phyloP scores from a whole-genome alignment of 2,329 filamentous ascomycete species.

The Xylaria sp. region DNA sequence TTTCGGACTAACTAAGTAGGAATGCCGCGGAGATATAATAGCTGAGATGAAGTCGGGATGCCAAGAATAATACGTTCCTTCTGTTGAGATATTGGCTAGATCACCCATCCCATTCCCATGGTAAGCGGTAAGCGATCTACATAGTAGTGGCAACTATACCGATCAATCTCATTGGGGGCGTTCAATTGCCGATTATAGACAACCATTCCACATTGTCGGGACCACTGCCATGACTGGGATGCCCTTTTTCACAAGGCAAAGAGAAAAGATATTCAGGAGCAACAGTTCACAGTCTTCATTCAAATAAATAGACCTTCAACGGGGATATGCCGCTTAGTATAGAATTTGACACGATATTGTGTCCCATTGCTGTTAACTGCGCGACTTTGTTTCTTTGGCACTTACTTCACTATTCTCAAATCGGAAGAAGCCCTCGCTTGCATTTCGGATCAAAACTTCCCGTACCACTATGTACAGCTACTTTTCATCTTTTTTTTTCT shows the following conservation, averaged over 20 bases:
- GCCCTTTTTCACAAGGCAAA: not conserved
- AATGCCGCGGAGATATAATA: conserved; percentile 6
- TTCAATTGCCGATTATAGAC: conserved; percentile 18
- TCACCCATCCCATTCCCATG: conserved; percentile 17
- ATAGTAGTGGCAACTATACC: not conserved
- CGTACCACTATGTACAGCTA: not conserved
- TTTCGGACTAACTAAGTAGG: conserved; percentile 4
- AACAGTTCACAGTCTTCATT: not conserved
- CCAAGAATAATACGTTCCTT: conserved; percentile 12
- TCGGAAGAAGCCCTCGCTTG: conserved; percentile 1
- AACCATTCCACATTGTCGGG: conserved; percentile 12
- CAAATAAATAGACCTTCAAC: not conserved
- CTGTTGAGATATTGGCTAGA: conserved; percentile 9
- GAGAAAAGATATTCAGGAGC: not conserved
- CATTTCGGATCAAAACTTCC: conserved; percentile 2
- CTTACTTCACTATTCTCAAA: conserved; percentile 13
- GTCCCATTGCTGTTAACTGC: not conserved
- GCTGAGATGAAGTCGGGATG: not conserved
- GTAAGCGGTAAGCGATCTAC: conserved; percentile 28
- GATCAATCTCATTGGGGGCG: conserved; percentile 1
- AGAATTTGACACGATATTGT: not conserved
- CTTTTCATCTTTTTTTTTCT: conserved; percentile 8
- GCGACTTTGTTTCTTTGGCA: not conserved
- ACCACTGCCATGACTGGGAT: not conserved
- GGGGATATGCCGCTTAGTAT: too few relatives aligned